These are phyloP conservation scores for Alopecurus myosuroides DNA, from an alignment of 176 grass and related monocot species.

Conservation along the genomic window DNA sequence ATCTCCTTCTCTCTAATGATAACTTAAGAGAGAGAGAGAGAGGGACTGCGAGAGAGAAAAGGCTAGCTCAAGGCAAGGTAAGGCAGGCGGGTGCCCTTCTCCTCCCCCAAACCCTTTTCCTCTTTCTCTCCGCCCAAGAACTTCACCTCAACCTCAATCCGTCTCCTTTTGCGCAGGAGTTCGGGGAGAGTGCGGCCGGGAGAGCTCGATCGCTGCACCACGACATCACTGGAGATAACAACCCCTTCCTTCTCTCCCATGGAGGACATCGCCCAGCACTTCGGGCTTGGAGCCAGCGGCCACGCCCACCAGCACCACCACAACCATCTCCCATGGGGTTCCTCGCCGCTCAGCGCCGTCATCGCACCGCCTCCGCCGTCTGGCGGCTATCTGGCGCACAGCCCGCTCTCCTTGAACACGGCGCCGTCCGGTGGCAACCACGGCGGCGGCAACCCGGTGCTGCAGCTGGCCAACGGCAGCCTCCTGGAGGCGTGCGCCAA, in stretches of 20 bases:
- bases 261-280: slow-evolving; percentile 85
- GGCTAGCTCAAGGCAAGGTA: slow-evolving; percentile 15
- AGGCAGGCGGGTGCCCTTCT: background rate
- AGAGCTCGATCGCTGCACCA: slow-evolving; percentile 56
- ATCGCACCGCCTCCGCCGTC: slow-evolving; percentile 37
- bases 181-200: slow-evolving; percentile 17
- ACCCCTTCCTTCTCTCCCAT: slow-evolving; percentile 20
- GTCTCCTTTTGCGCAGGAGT: slow-evolving; percentile 34
- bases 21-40: slow-evolving; percentile 35
- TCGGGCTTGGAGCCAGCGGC: slow-evolving; percentile 41
- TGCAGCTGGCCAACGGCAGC: slow-evolving; percentile 35
- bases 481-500: slow-evolving; percentile 50
- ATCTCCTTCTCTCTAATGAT: slow-evolving; percentile 44
- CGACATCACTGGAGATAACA: slow-evolving; percentile 50
- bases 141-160: slow-evolving; percentile 35
- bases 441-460: slow-evolving; percentile 14
- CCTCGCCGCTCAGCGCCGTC: slow-evolving; percentile 46
- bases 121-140: slow-evolving; percentile 72
- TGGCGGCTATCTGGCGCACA: slow-evolving; percentile 24
- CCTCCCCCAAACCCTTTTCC: slow-evolving; percentile 34
- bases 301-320: slow-evolving; percentile 37
- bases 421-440: background rate
- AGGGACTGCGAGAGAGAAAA: slow-evolving; percentile 23
- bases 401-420: slow-evolving; percentile 54
- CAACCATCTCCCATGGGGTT: slow-evolving; percentile 38